A percentile compares a stretch with the other conserved stretches of the same genome.
phyloP scores from a whole-genome alignment of 495 filamentous ascomycete genomes.

The Daldinia grandis region DNA sequence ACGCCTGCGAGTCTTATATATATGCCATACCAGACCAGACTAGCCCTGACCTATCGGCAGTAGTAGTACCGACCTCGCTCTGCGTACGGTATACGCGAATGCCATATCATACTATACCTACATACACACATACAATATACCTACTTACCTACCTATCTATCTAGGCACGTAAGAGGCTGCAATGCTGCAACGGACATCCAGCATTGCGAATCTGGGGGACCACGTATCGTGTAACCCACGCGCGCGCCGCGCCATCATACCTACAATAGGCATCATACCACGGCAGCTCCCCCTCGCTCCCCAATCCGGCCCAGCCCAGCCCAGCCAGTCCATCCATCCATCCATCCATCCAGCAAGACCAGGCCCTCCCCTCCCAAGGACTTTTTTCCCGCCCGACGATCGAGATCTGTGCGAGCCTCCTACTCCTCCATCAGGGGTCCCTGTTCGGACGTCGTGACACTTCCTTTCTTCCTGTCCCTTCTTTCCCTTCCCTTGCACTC shows the following conservation, averaged over 20 bases:
- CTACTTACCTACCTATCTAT: neutral
- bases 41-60: neutral
- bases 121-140: neutral
- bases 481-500: no score
- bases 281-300: constrained; percentile 5
- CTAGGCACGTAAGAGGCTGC: neutral
- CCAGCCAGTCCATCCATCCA: no score
- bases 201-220: neutral
- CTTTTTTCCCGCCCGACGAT: constrained; percentile 17
- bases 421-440: constrained; percentile 3
- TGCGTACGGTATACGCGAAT: neutral
- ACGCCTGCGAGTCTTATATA: neutral
- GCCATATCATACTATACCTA: neutral
- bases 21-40: neutral
- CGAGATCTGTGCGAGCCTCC: constrained; percentile 38
- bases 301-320: no score
- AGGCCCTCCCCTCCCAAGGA: neutral
- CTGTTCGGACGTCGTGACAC: neutral
- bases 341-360: neutral
- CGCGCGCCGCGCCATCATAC: neutral
- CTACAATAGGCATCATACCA: constrained; percentile 4
- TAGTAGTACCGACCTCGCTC: neutral
- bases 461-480: neutral
- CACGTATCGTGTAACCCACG: constrained; percentile 32
- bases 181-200: neutral